These are phyloP conservation scores for Dictyostelium firmibasis DNA, from an alignment of 78 protist species.

Conservation along the genomic window DNA sequence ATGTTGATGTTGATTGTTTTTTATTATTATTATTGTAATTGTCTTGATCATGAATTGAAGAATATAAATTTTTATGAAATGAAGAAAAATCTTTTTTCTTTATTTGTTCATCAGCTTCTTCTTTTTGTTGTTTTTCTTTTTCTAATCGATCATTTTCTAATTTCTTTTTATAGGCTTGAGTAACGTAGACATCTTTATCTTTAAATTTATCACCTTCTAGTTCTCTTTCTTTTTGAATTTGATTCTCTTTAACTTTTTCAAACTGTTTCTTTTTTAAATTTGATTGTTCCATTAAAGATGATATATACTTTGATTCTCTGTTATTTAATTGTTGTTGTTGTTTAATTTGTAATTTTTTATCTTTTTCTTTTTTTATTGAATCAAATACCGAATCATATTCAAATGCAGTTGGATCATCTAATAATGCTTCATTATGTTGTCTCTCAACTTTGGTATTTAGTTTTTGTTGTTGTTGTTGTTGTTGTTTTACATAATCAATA, in stretches of 20 bases:
- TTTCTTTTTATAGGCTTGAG: conserved; percentile 50
- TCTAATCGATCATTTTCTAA: conserved; percentile 26
- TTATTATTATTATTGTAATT: not conserved
- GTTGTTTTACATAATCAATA: conserved; percentile 7
- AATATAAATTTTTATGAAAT: conserved; percentile 50
- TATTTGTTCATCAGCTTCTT: not conserved
- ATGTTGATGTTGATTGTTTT: not conserved
- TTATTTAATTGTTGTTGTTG: not conserved
- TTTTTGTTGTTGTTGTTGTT: conserved; percentile 16
- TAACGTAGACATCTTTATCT: conserved; percentile 56
- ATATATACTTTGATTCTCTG: conserved; percentile 43
- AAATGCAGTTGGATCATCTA: conserved; percentile 73
- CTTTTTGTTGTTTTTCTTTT: conserved; percentile 14
- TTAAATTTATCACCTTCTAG: conserved; percentile 63
- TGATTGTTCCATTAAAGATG: conserved; percentile 14
- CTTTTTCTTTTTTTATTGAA: conserved; percentile 43
- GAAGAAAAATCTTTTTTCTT: conserved; percentile 17
- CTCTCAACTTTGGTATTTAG: conserved; percentile 31
- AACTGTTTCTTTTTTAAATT: conserved; percentile 26
- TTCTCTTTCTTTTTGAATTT: conserved; percentile 51
- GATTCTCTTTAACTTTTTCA: conserved; percentile 37
- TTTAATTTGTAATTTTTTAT: not conserved
- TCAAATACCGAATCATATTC: conserved; percentile 73
- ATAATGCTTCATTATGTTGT: conserved; percentile 12
- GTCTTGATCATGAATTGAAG: not conserved